These are phyloP conservation scores for Pseudocohnilembus persalinus DNA, from an alignment of 169 alveolate genomes.

Conservation along the genomic window DNA sequence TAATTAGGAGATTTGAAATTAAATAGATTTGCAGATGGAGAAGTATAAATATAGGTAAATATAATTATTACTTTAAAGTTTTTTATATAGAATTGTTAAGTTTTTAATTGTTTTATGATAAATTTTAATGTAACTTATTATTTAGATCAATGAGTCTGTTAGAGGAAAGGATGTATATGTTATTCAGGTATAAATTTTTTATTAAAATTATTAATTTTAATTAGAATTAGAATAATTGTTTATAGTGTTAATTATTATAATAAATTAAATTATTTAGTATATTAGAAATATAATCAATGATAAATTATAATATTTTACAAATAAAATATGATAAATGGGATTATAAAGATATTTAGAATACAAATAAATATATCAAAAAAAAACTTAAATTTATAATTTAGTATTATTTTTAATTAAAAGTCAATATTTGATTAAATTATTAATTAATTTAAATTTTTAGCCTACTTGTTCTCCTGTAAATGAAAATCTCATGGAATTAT, in stretches of 20 bases:
- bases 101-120: not conserved
- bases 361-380: no score
- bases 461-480: conserved; percentile 97
- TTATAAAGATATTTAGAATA: no score
- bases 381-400: no score
- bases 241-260: no score
- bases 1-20: conserved; percentile 71
- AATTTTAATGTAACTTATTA: not conserved
- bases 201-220: not conserved
- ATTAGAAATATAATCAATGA: no score
- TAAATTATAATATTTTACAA: no score
- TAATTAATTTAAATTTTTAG: not conserved
- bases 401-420: not conserved
- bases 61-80: not conserved
- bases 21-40: conserved; percentile 96
- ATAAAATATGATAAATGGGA: no score
- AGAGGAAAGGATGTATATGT: conserved; percentile 93
- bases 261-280: no score
- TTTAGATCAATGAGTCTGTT: conserved; percentile 83
- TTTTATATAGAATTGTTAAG: not conserved
- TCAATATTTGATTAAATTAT: not conserved
- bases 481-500: conserved; percentile 94
- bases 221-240: not conserved
- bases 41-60: conserved; percentile 77
- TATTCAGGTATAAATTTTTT: conserved; percentile 67